Evolutionary conservation across 345 rosid species (phyloP).

Genomic region (Ricinus communis): DNA sequence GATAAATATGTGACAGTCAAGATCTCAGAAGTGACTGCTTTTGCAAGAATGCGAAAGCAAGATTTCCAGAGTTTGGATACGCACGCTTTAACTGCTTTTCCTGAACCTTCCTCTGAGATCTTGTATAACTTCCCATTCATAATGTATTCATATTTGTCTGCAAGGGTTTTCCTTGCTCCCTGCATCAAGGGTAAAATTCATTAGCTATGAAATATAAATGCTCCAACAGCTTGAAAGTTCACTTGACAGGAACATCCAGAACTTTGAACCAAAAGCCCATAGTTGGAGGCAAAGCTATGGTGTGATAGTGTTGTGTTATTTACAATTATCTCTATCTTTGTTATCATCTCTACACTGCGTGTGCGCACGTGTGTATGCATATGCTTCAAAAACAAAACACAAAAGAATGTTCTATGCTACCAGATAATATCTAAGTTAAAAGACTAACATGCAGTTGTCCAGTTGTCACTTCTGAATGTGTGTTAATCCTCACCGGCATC

Average conservation of each 20-base stretch:
- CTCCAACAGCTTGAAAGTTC: not conserved
- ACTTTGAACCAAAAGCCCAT: too few species aligned
- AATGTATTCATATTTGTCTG: conserved; percentile 82
- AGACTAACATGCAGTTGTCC: not conserved
- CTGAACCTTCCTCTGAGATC: conserved; percentile 68
- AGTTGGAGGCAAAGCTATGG: not conserved
- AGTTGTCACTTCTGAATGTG: not conserved
- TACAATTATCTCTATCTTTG: not conserved
- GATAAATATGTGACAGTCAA: not conserved
- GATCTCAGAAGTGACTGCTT: too few species aligned
- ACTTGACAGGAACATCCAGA: not conserved
- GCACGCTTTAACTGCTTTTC: conserved; percentile 65
- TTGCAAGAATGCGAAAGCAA: not conserved
- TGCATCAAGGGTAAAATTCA: conserved; percentile 19
- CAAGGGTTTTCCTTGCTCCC: conserved; percentile 78
- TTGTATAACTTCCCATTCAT: conserved; percentile 93
- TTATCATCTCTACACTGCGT: not conserved
- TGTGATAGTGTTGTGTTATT: not conserved
- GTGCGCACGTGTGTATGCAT: too few species aligned
- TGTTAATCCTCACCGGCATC: not conserved
- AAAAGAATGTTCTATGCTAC: not conserved
- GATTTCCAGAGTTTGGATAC: conserved; percentile 17
- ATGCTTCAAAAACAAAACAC: too few species aligned
- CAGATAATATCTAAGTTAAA: not conserved
- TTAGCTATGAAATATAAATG: not conserved